Base-by-base conservation (phyloP, 106 monocot species). In the Dactylorhiza incarnata region DNA sequence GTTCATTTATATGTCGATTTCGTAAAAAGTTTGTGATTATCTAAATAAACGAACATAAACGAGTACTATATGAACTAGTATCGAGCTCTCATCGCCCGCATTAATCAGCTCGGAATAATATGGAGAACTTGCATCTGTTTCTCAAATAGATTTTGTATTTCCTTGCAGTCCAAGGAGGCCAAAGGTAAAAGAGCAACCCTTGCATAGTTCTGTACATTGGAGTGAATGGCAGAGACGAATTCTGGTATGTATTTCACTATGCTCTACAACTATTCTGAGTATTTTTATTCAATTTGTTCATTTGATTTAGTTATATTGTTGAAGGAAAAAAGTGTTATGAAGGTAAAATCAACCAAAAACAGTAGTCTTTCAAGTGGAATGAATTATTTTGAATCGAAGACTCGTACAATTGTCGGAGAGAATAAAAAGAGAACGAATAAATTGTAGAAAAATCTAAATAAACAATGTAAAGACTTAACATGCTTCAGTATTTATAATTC, bases 171-270 rank as follows among this genome's bases (percentile, higher is more conserved):
- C 10, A 72, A 19, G 49, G 72, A 72, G 9, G 72, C 49, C 72
- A 72, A 72, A 72, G 72, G 72, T 49, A 72, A 72, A 72, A 72
- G 72, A 72, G 72, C 72, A 72, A 72, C 72, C 20, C 72, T 72
- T 23, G 72, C 72, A 72, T 72, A 72, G 49, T 23, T 48, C 17
- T 48, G 4, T 22, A 20, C 72, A 10, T 49, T 69, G 69, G 69
- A 65, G 69, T 7, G 45, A 69, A 69, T 16, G n/a, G 6, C 16
- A n/a, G 7, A 46, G 7, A 46, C 69, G 45, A 46, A 15, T 69
- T 17, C 3, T 6, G 69, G 69, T 69, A n/a, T 46, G 69, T 45
- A 14, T 10, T 66, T 66, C 14, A 3, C 66, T 66, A 59, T 20
- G 22, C 19, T 59, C 8, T 5, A 59, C 9, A 1, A 59, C 6